phyloP scores from a whole-genome alignment of 1,284 basidiomycete genomes.

The Puccinia hordei region DNA sequence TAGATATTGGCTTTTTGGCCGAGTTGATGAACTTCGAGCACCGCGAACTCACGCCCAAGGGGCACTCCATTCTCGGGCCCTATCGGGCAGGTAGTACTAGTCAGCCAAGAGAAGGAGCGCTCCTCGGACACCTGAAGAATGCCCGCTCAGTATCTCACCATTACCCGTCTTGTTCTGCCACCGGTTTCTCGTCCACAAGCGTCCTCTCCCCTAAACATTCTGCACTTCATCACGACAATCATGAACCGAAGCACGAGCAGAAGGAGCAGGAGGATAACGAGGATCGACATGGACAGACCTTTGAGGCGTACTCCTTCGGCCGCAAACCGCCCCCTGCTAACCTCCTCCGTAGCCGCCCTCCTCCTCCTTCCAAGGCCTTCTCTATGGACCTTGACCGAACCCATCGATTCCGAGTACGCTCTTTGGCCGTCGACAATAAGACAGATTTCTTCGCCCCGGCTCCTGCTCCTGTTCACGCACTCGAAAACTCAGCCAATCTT shows the following conservation, averaged over 20 bases:
- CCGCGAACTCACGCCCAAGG: conserved; percentile 54
- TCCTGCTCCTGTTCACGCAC: not conserved
- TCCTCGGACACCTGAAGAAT: not conserved
- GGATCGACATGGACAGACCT: too few species aligned
- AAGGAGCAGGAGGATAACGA: not conserved
- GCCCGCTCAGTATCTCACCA: conserved; percentile 16
- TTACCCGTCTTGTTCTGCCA: not conserved
- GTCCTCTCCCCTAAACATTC: too few species aligned
- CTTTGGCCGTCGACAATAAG: not conserved
- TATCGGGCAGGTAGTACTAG: not conserved
- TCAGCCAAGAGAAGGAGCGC: not conserved
- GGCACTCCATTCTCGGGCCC: not conserved
- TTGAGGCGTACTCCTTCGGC: not conserved
- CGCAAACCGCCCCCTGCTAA: not conserved
- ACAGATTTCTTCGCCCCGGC: conserved; percentile 14
- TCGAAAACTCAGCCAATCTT: not conserved
- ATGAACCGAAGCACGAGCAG: not conserved
- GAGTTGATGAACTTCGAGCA: conserved; percentile 97
- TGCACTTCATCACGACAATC: not conserved
- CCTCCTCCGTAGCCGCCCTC: not conserved
- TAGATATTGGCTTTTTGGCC: conserved; percentile 88
- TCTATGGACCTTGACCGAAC: not conserved
- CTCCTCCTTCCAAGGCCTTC: not conserved
- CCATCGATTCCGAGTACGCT: not conserved
- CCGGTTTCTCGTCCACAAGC: not conserved